Base-by-base conservation (phyloP, 805 yeast genomes). In the Teunomyces atbi region DNA sequence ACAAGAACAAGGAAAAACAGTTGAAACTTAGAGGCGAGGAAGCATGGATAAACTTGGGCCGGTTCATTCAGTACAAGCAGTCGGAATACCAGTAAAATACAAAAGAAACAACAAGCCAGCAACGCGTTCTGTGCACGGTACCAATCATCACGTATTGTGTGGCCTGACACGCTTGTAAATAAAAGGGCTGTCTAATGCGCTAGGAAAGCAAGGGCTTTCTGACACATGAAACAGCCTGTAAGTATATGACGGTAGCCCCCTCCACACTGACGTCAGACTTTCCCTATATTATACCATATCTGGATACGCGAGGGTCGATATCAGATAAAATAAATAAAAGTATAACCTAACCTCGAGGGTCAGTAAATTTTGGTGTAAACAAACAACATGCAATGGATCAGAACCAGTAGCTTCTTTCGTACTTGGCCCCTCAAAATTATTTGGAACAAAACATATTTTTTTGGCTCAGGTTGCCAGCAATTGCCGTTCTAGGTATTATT, bases 1-100 rank as follows among this genome's bases (percentile, higher is more conserved):
- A 87, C 60, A 84, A 82, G 61, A 81, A 84, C 51, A 78, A 75
- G 50, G 64, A 79, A 48, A 66, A 76, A 1, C 78, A 68, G 36
- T 70, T 87, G 55, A 84, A 88, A 61, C 69, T 64, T 15, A 76
- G 74, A 51, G 87, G 84, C 29, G 86, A 83, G 44, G 94, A 86
- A 48, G 81, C 85, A 1, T 71, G 80, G 54, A 62, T 65, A 38
- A 90, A 88, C 53, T 66, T 92, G 53, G 81, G 77, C 11, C 73
- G 96, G 49, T 92, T 94, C 62, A 80, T 92, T 45, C 78, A 78
- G 46, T 92, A 92, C 68, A 92, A 94, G 47, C 52, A 52, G 30
- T 50, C 48, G 16, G 75, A 71, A 48, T 15, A 19, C 8, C 13
- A 27, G 13, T 13, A 12, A 5, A 13, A 8, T 5, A 38, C 3